Evolutionary conservation across 2,329 filamentous ascomycete species (phyloP).

Genomic region (Pyrenophora tritici-repentis): DNA sequence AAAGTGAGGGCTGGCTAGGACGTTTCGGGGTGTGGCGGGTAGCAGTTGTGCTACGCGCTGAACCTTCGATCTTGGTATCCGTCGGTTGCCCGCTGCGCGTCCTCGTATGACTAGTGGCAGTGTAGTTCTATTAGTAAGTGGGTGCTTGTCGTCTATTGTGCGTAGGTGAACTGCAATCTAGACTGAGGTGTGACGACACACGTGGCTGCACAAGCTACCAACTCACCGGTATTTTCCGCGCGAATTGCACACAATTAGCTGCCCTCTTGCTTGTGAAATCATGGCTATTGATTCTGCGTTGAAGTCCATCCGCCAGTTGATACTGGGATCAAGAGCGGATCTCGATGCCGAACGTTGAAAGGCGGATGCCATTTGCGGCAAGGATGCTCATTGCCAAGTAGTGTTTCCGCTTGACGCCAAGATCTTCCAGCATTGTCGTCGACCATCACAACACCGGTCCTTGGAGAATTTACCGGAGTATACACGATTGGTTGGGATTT

Average conservation of each 20-base stretch:
- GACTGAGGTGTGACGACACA: not conserved
- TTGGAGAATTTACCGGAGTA: not conserved
- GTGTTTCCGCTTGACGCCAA: constrained; percentile 17
- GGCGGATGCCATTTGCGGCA: constrained; percentile 13
- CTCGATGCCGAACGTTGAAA: constrained; percentile 7
- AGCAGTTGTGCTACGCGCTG: no score
- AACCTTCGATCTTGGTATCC: no score
- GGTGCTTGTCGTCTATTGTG: no score
- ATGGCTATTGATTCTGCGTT: no score
- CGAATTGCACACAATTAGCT: not conserved
- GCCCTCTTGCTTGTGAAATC: not conserved
- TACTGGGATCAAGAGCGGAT: constrained; percentile 5
- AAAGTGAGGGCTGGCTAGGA: no score
- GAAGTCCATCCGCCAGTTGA: no score
- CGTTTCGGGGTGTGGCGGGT: no score
- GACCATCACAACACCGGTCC: constrained; percentile 5
- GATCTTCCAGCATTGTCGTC: constrained; percentile 6
- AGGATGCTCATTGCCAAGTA: constrained; percentile 18
- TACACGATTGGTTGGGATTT: constrained; percentile 7
- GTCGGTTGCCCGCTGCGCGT: no score
- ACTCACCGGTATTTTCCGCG: not conserved
- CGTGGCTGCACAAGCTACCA: not conserved
- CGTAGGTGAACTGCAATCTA: no score
- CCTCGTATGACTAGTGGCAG: no score
- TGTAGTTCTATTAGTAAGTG: no score